Base-by-base conservation (phyloP, 805 yeast species). In the Hanseniaspora hatyaiensis region DNA sequence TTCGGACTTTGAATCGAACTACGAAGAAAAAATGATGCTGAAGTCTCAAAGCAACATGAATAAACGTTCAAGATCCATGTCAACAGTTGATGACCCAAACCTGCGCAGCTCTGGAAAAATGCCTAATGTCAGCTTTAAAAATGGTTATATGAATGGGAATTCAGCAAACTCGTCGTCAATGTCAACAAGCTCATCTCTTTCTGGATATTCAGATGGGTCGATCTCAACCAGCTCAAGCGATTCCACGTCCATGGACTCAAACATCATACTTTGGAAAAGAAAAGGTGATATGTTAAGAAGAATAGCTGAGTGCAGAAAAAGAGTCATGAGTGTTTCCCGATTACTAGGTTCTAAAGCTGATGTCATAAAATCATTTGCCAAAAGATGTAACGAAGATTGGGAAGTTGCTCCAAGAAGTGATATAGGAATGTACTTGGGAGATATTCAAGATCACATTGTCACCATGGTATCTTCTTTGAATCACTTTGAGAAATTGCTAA, bases 391-490 rank as follows among this genome's bases (percentile, higher is more conserved):
- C 53, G 95, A 87, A 55, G 85, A 73, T 52, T 82, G 83, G 85
- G 82, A 77, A 51, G 77, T 74, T 34, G 82, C 85, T 0, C 86
- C 89, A 44, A 72, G 80, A 53, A 75, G 80, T 11, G 97, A 89
- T 58, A 89, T 92, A 57, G 94, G 92, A 3, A 79, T 92, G 80
- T 92, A 89, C 62, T 65, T 92, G 50, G 95, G 96, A 15, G 98
- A 92, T 68, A 92, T 92, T 56, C 98, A 92, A 65, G 98, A 92
- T 65, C 98, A 92, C 66, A 80, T 92, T 30, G 85, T 92, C 20
- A 92, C 98, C 1, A 92, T 92, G 98, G 94, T 88, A 1, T 96
- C 92, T 58, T 78, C 94, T 3, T 70, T 92, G 52, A 88, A 87
- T 59, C 98, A 92, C 63, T 89, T 85, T 64, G 98, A 92, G 59